Evolutionary conservation across 2,329 filamentous ascomycete species (phyloP).

Genomic region (Trichoderma sp.): DNA sequence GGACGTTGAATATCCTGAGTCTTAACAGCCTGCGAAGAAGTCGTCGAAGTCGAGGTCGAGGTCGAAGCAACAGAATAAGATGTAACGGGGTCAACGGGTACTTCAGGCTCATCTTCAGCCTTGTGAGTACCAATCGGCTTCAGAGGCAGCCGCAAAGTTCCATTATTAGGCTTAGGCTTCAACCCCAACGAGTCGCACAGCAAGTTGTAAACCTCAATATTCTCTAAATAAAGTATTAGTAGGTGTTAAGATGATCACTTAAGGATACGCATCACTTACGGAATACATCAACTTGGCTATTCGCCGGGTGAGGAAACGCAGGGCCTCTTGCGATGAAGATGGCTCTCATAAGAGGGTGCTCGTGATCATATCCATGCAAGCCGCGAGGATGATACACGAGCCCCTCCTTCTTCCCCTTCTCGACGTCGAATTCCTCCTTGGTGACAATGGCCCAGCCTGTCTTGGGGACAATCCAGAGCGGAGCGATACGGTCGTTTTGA

Average conservation of each 20-base stretch:
- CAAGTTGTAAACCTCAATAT: conserved; percentile 92
- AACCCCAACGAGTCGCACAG: conserved; percentile 84
- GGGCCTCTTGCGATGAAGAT: conserved; percentile 92
- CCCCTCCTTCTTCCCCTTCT: conserved; percentile 60
- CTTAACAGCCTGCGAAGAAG: conserved; percentile 9
- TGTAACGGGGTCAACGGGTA: conserved; percentile 52
- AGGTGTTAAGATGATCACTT: background rate
- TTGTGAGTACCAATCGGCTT: conserved; percentile 62
- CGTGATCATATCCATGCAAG: conserved; percentile 91
- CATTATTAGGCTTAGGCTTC: conserved; percentile 75
- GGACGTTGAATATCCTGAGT: conserved; percentile 18
- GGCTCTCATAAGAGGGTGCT: conserved; percentile 91
- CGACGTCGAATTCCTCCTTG: conserved; percentile 72
- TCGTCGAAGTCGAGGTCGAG: background rate
- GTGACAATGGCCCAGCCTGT: conserved; percentile 90
- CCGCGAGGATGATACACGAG: conserved; percentile 75
- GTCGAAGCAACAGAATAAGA: background rate
- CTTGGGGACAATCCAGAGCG: conserved; percentile 90
- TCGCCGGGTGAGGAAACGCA: conserved; percentile 81
- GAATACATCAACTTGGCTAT: conserved; percentile 76
- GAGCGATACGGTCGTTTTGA: conserved; percentile 84
- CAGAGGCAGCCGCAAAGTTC: conserved; percentile 73
- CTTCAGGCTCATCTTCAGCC: conserved; percentile 45
- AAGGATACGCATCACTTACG: conserved; percentile 56
- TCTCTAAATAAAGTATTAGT: conserved; percentile 59